These are phyloP conservation scores for Prunus mume DNA, from an alignment of 306 rosid genomes.

Conservation along the genomic window DNA sequence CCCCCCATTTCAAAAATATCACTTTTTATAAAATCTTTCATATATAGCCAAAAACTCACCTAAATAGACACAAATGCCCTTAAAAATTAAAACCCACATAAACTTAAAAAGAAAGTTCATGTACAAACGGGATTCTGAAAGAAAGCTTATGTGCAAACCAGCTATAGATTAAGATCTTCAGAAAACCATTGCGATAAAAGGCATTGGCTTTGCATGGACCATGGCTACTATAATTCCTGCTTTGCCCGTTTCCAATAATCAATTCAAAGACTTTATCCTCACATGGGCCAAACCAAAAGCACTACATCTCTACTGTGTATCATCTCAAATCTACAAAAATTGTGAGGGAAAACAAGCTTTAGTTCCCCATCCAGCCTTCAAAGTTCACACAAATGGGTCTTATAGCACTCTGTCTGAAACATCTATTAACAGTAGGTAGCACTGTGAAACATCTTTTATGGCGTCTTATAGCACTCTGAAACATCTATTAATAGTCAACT, in stretches of 20 bases:
- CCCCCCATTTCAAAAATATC: too few species aligned
- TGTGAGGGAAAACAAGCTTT: neutral
- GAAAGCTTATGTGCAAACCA: neutral
- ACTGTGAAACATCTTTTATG: neutral
- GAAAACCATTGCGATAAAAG: neutral
- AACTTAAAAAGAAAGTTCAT: too few species aligned
- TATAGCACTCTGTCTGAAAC: neutral
- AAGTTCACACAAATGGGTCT: neutral
- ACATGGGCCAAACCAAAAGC: slow-evolving; percentile 18
- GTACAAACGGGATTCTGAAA: too few species aligned
- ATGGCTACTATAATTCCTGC: slow-evolving; percentile 1
- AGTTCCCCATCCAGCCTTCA: neutral
- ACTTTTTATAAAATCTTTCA: too few species aligned
- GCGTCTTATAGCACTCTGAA: neutral
- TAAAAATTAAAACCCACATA: too few species aligned
- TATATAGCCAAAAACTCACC: too few species aligned
- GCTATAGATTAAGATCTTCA: neutral
- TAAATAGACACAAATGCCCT: too few species aligned
- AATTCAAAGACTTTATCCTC: slow-evolving; percentile 8
- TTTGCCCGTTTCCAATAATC: slow-evolving; percentile 13
- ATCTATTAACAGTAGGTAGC: neutral
- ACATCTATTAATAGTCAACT: neutral
- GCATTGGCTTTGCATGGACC: slow-evolving; percentile 12
- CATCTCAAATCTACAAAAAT: neutral
- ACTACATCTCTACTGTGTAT: neutral